Percentiles rank a stretch among this genome's conserved stretches.
Evolutionary conservation across 495 filamentous ascomycete genomes (phyloP).

Genomic region (Neurospora pannonica): DNA sequence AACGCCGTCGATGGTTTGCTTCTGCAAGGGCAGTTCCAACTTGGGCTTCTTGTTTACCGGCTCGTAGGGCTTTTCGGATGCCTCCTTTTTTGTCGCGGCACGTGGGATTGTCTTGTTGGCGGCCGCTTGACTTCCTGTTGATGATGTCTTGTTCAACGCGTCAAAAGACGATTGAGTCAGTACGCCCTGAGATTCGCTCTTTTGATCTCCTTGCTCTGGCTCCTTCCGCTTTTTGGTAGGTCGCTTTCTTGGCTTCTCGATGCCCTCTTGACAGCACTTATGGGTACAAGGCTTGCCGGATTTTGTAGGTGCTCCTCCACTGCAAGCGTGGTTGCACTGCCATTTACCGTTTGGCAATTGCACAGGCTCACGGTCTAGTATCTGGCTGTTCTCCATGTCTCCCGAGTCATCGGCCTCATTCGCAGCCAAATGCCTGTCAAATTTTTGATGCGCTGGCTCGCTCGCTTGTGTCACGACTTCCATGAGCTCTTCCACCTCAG

Average conservation of each 20-base stretch:
- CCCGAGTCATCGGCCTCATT: slow-evolving; percentile 11
- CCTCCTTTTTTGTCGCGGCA: neutral
- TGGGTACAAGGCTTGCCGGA: slow-evolving; percentile 46
- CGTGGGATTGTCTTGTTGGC: neutral
- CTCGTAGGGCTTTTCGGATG: neutral
- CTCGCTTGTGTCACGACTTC: slow-evolving; percentile 1
- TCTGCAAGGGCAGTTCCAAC: neutral
- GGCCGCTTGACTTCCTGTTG: neutral
- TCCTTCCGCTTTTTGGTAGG: slow-evolving; percentile 24
- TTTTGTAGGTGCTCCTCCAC: slow-evolving; percentile 59
- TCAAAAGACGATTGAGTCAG: neutral
- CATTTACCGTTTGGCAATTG: slow-evolving; percentile 75
- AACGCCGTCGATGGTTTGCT: slow-evolving; percentile 1
- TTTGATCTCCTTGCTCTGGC: neutral
- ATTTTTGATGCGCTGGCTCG: slow-evolving; percentile 27
- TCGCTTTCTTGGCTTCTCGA: slow-evolving; percentile 65
- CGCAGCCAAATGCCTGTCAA: slow-evolving; percentile 13
- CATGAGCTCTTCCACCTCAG: slow-evolving; percentile 23
- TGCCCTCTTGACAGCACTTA: slow-evolving; percentile 77
- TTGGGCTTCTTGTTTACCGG: neutral
- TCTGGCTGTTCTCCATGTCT: slow-evolving; percentile 13
- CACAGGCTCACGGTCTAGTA: slow-evolving; percentile 30
- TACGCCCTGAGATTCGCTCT: neutral
- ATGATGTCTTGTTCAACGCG: neutral
- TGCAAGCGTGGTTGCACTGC: slow-evolving; percentile 73